phyloP scores from a whole-genome alignment of 2,329 filamentous ascomycete species.

The Lasiodiplodia sp. region DNA sequence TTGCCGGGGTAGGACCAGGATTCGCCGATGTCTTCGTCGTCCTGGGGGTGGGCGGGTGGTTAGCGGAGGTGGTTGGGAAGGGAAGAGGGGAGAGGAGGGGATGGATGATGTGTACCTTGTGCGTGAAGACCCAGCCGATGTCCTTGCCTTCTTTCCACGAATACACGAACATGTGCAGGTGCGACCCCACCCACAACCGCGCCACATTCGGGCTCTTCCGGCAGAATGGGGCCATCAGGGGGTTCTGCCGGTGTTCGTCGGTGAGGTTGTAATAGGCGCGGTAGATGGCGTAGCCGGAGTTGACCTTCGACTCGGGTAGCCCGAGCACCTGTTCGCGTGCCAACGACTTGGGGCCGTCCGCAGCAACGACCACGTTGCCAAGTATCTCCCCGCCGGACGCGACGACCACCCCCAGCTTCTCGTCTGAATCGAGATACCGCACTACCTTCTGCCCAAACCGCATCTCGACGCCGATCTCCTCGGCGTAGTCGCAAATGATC shows the following conservation, averaged over 20 bases:
- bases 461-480: not conserved
- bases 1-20: slow-evolving; percentile 2
- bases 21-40: slow-evolving; percentile 15
- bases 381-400: not conserved
- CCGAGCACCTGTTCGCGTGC: not conserved
- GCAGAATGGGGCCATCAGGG: too few species aligned
- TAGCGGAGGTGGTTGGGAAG: too few species aligned
- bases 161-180: slow-evolving; percentile 55
- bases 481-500: not conserved
- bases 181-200: slow-evolving; percentile 45
- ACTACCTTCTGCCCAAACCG: not conserved
- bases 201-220: too few species aligned
- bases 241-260: too few species aligned
- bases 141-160: slow-evolving; percentile 53
- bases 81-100: too few species aligned
- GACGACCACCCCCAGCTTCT: not conserved
- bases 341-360: not conserved
- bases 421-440: not conserved
- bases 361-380: not conserved
- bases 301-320: slow-evolving; percentile 46
- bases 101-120: not conserved
- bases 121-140: slow-evolving; percentile 48
- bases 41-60: too few species aligned
- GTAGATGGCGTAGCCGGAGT: slow-evolving; percentile 49
- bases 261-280: slow-evolving; percentile 42